Evolutionary conservation across 2,329 filamentous ascomycete species (phyloP).

Genomic region (Aspergillus fischeri): DNA sequence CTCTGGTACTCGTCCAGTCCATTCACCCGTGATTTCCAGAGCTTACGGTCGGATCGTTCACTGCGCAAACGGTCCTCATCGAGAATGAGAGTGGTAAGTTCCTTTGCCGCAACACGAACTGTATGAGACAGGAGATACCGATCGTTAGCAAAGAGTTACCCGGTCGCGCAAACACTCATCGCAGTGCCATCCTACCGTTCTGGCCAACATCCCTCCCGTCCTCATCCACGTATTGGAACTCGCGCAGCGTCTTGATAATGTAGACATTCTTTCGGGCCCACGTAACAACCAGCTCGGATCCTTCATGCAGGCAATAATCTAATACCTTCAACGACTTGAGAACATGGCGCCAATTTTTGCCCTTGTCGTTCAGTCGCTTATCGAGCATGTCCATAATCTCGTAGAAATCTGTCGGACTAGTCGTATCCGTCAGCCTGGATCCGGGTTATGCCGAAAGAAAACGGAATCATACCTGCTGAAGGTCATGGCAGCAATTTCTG

Average conservation of each 20-base stretch:
- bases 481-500: conserved; percentile 95
- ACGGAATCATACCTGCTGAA: conserved; percentile 73
- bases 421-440: conserved; percentile 1
- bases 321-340: conserved; percentile 96
- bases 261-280: conserved; percentile 98
- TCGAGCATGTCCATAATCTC: conserved; percentile 99
- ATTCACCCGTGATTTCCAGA: conserved; percentile 94
- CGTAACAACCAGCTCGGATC: conserved; percentile 91
- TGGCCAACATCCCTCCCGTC: conserved; percentile 93
- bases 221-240: conserved; percentile 95
- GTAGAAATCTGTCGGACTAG: conserved; percentile 91
- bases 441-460: neutral
- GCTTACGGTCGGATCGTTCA: conserved; percentile 85
- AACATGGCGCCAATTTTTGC: conserved; percentile 99
- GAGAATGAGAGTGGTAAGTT: conserved; percentile 83
- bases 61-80: conserved; percentile 89
- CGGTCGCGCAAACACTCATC: conserved; percentile 1
- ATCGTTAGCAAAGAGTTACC: neutral
- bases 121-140: neutral
- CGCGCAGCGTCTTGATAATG: conserved; percentile 96
- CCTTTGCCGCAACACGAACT: conserved; percentile 96
- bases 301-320: conserved; percentile 96
- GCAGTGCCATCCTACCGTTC: conserved; percentile 67
- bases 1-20: conserved; percentile 73
- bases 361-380: conserved; percentile 97